phyloP scores from a whole-genome alignment of 805 yeast species.

The Tetrapisispora arboricola region DNA sequence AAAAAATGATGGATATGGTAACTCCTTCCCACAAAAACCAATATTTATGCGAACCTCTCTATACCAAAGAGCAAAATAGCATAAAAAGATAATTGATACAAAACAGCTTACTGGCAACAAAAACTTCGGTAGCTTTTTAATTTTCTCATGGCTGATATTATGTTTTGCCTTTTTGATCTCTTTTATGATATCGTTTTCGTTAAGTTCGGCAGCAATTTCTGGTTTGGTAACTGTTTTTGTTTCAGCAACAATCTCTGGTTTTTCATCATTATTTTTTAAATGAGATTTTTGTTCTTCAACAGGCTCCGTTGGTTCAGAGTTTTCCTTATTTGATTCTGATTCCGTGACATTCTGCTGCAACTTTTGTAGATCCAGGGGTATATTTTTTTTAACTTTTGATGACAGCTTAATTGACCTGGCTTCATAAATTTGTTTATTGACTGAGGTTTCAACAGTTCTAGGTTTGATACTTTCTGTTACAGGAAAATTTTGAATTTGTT shows the following conservation, averaged over 20 bases:
- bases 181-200: background rate
- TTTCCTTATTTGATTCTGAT: background rate
- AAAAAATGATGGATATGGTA: constrained; percentile 11
- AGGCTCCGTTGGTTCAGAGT: too few species aligned
- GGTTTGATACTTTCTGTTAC: background rate
- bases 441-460: background rate
- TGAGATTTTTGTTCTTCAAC: too few species aligned
- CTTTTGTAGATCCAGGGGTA: constrained; percentile 2
- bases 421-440: background rate
- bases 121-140: background rate
- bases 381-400: background rate
- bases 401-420: too few species aligned
- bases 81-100: background rate
- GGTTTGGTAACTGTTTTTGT: background rate
- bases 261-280: too few species aligned
- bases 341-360: background rate
- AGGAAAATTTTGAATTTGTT: background rate
- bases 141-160: background rate
- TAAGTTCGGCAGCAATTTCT: background rate
- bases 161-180: background rate
- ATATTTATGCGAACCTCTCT: constrained; percentile 48
- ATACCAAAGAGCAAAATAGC: constrained; percentile 41
- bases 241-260: background rate
- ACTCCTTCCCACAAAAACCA: constrained; percentile 66
- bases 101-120: background rate